Evolutionary conservation across 768 basidiomycete genomes (phyloP).

Genomic region (Leucocoprinus leucothites): DNA sequence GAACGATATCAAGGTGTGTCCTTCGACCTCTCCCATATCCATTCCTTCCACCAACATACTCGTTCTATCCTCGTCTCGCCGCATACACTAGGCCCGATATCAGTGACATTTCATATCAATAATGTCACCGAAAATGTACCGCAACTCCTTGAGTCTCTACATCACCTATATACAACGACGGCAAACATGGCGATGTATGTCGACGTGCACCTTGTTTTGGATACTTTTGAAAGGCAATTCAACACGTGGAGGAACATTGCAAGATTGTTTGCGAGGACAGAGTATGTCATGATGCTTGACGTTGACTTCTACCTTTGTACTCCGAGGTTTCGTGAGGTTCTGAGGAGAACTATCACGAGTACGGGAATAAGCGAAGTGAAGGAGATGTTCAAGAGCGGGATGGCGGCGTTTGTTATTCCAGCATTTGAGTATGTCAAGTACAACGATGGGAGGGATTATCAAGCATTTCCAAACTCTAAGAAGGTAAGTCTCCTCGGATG

Average conservation of each 20-base stretch:
- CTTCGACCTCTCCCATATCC: background rate
- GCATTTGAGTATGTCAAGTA: slow-evolving; percentile 79
- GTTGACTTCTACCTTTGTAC: slow-evolving; percentile 87
- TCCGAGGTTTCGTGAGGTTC: slow-evolving; percentile 53
- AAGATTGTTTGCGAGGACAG: slow-evolving; percentile 77
- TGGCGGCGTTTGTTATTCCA: slow-evolving; percentile 75
- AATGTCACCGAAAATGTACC: slow-evolving; percentile 44
- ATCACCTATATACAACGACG: slow-evolving; percentile 63
- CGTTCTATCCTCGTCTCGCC: no score
- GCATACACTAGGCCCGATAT: slow-evolving; percentile 64
- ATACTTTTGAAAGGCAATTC: slow-evolving; percentile 79
- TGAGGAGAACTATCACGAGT: slow-evolving; percentile 31
- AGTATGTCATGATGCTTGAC: slow-evolving; percentile 88
- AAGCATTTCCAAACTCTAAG: slow-evolving; percentile 67
- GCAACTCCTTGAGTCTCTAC: slow-evolving; percentile 57
- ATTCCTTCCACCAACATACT: no score
- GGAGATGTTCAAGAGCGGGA: slow-evolving; percentile 30
- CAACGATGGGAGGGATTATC: slow-evolving; percentile 56
- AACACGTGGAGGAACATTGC: slow-evolving; percentile 90
- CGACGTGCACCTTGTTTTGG: slow-evolving; percentile 84
- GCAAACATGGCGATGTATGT: slow-evolving; percentile 65
- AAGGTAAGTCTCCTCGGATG: slow-evolving; percentile 49
- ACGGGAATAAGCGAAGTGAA: background rate
- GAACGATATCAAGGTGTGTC: slow-evolving; percentile 70
- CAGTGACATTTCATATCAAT: slow-evolving; percentile 76